Evolutionary conservation across 78 protist genomes (phyloP).

Genomic region (Speleostelium caveatum): DNA sequence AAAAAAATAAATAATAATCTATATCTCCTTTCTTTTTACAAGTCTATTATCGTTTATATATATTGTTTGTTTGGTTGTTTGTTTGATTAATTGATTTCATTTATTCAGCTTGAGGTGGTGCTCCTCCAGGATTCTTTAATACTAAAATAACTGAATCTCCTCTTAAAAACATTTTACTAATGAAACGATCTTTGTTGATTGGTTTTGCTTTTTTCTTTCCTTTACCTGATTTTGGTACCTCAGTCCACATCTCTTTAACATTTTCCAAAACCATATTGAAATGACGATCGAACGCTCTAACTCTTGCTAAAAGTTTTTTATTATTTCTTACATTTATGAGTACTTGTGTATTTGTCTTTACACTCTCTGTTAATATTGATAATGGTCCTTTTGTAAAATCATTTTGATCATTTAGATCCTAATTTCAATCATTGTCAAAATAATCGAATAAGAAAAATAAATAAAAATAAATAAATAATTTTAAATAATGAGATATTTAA

Average conservation of each 20-base stretch:
- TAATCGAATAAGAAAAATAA: too few species aligned
- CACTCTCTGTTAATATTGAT: conserved; percentile 94
- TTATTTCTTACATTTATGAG: conserved; percentile 98
- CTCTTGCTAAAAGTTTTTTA: conserved; percentile 96
- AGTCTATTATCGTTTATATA: not conserved
- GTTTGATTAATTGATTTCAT: not conserved
- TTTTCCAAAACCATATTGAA: conserved; percentile 99
- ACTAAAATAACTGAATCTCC: conserved; percentile 99
- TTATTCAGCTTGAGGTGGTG: conserved; percentile 33
- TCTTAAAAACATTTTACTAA: conserved; percentile 98
- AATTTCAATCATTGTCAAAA: not conserved
- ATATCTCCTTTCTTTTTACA: not conserved
- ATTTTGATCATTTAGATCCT: conserved; percentile 83
- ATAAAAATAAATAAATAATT: too few species aligned
- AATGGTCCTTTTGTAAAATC: conserved; percentile 96
- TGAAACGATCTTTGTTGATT: conserved; percentile 95
- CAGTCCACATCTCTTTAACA: conserved; percentile 98
- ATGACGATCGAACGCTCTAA: conserved; percentile 99
- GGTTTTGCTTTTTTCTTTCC: conserved; percentile 92
- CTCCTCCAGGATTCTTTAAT: conserved; percentile 92
- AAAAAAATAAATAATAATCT: too few species aligned
- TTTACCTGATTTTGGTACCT: conserved; percentile 92
- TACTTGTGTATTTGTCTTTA: conserved; percentile 91
- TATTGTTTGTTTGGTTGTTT: not conserved
- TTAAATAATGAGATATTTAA: too few species aligned